These are phyloP conservation scores for Solanum okadae DNA, from an alignment of 257 asterid species.

Conservation along the genomic window DNA sequence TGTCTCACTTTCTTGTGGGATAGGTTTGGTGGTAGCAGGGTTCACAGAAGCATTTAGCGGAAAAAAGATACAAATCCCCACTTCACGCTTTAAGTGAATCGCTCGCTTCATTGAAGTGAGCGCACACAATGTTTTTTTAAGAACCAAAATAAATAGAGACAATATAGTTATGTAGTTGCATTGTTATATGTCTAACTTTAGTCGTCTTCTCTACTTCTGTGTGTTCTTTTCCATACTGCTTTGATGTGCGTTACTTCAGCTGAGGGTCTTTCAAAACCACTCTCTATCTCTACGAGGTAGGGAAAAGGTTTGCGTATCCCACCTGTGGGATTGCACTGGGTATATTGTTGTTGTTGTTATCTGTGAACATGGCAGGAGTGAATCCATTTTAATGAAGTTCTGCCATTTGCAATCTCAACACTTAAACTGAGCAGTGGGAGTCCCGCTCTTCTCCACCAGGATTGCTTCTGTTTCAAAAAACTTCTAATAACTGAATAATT, in stretches of 20 bases:
- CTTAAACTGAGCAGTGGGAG: background rate
- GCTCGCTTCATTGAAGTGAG: too few species aligned
- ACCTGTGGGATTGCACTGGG: too few species aligned
- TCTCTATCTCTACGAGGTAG: background rate
- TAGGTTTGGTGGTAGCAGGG: too few species aligned
- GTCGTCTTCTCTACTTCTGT: background rate
- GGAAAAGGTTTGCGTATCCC: background rate
- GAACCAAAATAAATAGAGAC: too few species aligned
- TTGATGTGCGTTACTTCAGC: too few species aligned
- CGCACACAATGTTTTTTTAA: too few species aligned
- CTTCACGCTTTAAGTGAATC: too few species aligned
- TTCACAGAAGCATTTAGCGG: too few species aligned
- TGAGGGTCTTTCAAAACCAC: too few species aligned
- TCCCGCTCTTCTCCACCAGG: background rate
- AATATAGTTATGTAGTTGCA: background rate
- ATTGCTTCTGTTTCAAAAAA: background rate
- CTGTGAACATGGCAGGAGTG: background rate
- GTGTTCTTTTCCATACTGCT: too few species aligned
- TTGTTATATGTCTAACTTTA: conserved; percentile 3
- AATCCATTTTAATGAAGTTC: background rate
- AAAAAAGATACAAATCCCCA: too few species aligned
- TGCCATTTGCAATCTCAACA: background rate
- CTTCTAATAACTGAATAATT: background rate
- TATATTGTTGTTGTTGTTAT: background rate
- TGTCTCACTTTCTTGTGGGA: too few species aligned